Base-by-base conservation (phyloP, 2,329 filamentous ascomycete genomes). In the Nigrospora oryzae region DNA sequence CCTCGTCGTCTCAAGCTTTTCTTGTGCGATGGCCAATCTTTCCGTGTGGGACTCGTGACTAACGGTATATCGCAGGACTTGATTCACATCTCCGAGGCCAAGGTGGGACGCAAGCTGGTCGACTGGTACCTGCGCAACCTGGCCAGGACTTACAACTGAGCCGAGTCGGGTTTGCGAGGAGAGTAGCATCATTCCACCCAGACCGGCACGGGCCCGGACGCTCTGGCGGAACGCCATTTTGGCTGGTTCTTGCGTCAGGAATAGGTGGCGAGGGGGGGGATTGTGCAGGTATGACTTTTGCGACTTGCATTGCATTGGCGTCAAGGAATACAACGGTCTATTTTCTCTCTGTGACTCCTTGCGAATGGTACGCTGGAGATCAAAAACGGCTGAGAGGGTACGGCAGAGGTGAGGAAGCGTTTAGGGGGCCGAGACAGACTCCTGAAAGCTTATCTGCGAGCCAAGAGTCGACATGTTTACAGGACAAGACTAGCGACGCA, bases 121-220 rank as follows among this genome's bases (percentile, higher is more conserved):
- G 93, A 98, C 70, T 98, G 93, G 93, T 98, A 98, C 69, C 80
- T 98, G 63, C 84, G 93, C 64, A 98, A 98, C 75, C 75, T 98
- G 61, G 87, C 90, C 49, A 84, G 93, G 65, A 94, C 90, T 47
- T 98, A 98, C 75, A 95, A 85, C 51, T 71, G 60, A 64, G 50
- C 16, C 12, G 14, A 31, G 13, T 3, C 32, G 33, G 32, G 17
- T 30, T 33, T 28, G 16, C 33, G 23, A 42, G 32, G 34, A 42
- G 35, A 16, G 35, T 33, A 42, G 11, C 13, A 35, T 23, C 23
- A 36, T 36, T 33, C 33, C 35, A 33, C 32, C 33, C 40, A 35
- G 40, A 33, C 40, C 40, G 36, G 40, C 39, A 33, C 23, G 23
- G 23, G 8, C 23, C 23, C 23, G 23, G 7, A 28, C 23, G 5